A percentile compares a stretch with the other conserved stretches of the same genome.
Evolutionary conservation across 495 filamentous ascomycete genomes (phyloP).

Genomic region (Thermothielavioides terrestris): DNA sequence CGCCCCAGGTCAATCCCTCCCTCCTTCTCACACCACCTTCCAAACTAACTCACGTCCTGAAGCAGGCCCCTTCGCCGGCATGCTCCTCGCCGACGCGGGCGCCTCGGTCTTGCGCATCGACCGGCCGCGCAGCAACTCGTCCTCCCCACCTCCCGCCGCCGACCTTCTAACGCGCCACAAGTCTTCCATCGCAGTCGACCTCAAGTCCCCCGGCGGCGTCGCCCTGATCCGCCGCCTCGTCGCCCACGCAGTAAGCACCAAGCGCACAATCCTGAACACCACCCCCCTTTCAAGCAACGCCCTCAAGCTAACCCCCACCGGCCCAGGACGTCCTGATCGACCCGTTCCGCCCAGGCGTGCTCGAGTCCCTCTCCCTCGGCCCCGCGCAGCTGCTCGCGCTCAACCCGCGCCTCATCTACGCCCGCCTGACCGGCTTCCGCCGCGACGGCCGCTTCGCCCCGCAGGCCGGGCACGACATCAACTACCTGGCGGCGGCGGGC

Average conservation of each 20-base stretch:
- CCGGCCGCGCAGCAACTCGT: slow-evolving; percentile 35
- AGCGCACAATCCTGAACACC: too few relatives aligned
- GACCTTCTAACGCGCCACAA: slow-evolving; percentile 78
- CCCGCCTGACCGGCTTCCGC: slow-evolving; percentile 80
- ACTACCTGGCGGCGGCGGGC: slow-evolving; percentile 86
- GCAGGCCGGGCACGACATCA: slow-evolving; percentile 98
- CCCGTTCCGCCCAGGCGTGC: slow-evolving; percentile 81
- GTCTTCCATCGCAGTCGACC: slow-evolving; percentile 63
- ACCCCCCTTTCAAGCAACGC: too few relatives aligned
- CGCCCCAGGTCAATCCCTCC: slow-evolving; percentile 56
- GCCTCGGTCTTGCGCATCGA: slow-evolving; percentile 85
- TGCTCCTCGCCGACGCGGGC: slow-evolving; percentile 83
- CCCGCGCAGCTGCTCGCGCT: slow-evolving; percentile 53
- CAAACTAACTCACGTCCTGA: slow-evolving; percentile 8
- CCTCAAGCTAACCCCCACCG: too few relatives aligned
- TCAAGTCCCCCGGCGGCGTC: slow-evolving; percentile 57
- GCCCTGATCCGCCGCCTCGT: slow-evolving; percentile 58
- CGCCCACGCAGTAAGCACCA: slow-evolving; percentile 39
- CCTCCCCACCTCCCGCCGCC: slow-evolving; percentile 35
- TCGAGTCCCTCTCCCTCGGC: slow-evolving; percentile 72
- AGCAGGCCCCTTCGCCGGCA: slow-evolving; percentile 75
- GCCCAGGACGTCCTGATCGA: slow-evolving; percentile 91
- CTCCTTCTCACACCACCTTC: neutral
- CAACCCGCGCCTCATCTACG: slow-evolving; percentile 76
- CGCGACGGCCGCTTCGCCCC: slow-evolving; percentile 71